Conservation (phyloP, 768 basidiomycete genomes). For the Tremella yokohamensis region DNA sequence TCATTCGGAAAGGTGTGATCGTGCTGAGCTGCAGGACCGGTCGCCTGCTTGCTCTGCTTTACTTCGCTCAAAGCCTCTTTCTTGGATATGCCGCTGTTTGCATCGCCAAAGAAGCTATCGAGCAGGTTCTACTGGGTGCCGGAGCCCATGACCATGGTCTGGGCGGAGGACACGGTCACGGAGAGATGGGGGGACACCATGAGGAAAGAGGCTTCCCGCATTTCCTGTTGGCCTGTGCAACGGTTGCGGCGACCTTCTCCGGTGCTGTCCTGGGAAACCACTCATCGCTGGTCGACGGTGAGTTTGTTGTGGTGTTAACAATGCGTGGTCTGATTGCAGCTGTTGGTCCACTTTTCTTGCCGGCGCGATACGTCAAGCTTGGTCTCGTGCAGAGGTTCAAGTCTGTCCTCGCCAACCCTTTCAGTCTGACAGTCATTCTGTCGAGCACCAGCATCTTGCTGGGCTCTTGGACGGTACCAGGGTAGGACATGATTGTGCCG, state of each 20-base stretch:
- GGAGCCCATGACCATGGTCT: slow-evolving; percentile 50
- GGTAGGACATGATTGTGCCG: slow-evolving; percentile 54
- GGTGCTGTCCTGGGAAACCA: slow-evolving; percentile 50
- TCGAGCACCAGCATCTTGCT: slow-evolving; percentile 61
- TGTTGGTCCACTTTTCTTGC: slow-evolving; percentile 44
- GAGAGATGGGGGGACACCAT: slow-evolving; percentile 52
- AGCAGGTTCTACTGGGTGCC: slow-evolving; percentile 69
- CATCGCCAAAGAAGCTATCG: slow-evolving; percentile 93
- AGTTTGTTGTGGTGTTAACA: slow-evolving; percentile 14
- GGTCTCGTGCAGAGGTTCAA: slow-evolving; percentile 19
- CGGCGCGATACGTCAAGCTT: slow-evolving; percentile 18
- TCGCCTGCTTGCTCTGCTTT: slow-evolving; percentile 54
- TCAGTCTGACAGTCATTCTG: slow-evolving; percentile 62
- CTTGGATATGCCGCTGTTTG: slow-evolving; percentile 91
- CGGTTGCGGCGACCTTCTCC: slow-evolving; percentile 37
- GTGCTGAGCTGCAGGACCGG: slow-evolving; percentile 14
- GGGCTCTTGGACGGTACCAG: slow-evolving; percentile 58
- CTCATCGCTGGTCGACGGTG: slow-evolving; percentile 51
- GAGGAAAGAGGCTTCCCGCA: slow-evolving; percentile 37
- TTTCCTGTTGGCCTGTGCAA: slow-evolving; percentile 34
- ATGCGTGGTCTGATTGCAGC: slow-evolving; percentile 22
- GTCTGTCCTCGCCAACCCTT: slow-evolving; percentile 68
- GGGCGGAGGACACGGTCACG: slow-evolving; percentile 61
- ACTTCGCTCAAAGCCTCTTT: slow-evolving; percentile 86
- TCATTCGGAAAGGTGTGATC: neutral